Evolutionary conservation across 1,139 yeast species (phyloP), one percentile per base, ranked within the genome.

Genomic region (Candida tetrigidarum): DNA sequence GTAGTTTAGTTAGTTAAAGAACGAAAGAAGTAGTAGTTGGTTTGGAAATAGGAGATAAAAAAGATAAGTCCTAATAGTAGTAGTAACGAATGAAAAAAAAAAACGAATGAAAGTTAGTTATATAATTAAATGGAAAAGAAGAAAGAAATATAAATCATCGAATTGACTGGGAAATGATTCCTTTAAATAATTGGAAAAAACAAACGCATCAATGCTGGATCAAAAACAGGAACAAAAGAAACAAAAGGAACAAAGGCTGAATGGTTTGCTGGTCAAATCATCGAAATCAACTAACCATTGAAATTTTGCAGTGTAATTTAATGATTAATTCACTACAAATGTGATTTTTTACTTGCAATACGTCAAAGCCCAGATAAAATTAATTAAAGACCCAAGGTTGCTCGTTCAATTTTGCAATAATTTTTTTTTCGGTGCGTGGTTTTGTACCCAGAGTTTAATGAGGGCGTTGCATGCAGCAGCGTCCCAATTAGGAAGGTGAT

Each of bases 401-500:
- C n/a, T n/a, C n/a, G n/a, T n/a, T n/a, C n/a, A n/a, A 10, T 28
- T 42, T 42, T 18, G 45, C 45, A 42, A 29, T 37, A 9, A 10
- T 7, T 22, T 12, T 29, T 43, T 38, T 20, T 30, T 16, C 3
- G 12, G 10, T 9, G 23, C 32, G 15, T 12, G 14, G 11, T 6
- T 8, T 12, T 12, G 16, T 16, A 9, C 8, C 19, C n/a, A n/a
- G n/a, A n/a, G n/a, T n/a, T n/a, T n/a, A n/a, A n/a, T n/a, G n/a
- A 14, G 32, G 15, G 29, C 10, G n/a, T 32, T 44, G 47, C 49
- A 43, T 48, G 50, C 48, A 41, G 44, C 50, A 44, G 23, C 12
- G 28, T 48, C 51, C 53, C 44, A 45, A 50, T 46, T 44, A 44
- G 53, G 51, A 38, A 51, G 29, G 25, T 19, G 37, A 18, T 29